Conservation (phyloP, 148 eudicot genomes). For the Dysphania ambrosioides region DNA sequence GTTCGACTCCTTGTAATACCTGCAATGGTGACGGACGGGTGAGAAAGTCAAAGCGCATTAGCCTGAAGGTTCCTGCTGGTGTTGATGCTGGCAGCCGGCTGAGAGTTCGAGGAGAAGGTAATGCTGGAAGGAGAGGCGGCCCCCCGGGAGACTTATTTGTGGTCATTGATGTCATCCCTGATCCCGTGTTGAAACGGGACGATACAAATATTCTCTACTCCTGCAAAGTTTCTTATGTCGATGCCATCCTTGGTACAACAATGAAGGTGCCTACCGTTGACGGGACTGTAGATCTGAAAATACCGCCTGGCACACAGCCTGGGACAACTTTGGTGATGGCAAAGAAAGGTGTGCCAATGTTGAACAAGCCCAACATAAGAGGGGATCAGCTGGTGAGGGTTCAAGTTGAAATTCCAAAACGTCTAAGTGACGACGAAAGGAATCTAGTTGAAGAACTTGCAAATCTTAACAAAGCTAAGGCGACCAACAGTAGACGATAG, state of each 20-base stretch:
- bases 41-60: conserved; percentile 70
- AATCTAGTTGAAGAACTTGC: conserved; percentile 87
- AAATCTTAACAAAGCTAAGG: conserved; percentile 60
- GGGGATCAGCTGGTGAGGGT: conserved; percentile 87
- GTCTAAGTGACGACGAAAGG: conserved; percentile 72
- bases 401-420: conserved; percentile 87
- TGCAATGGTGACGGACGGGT: conserved; percentile 87
- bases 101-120: conserved; percentile 79
- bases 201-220: conserved; percentile 79
- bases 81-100: conserved; percentile 84
- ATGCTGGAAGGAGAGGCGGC: conserved; percentile 89
- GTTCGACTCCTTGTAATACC: conserved; percentile 71
- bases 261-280: conserved; percentile 85
- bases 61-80: conserved; percentile 89
- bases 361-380: conserved; percentile 67
- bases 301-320: conserved; percentile 91
- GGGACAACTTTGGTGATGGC: conserved; percentile 90
- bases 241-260: conserved; percentile 89
- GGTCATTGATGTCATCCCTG: conserved; percentile 55
- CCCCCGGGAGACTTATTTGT: conserved; percentile 87
- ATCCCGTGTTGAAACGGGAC: conserved; percentile 75
- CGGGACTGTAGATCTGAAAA: conserved; percentile 79
- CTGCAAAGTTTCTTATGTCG: conserved; percentile 79
- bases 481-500: conserved; percentile 60
- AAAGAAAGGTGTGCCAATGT: conserved; percentile 79